phyloP scores from a whole-genome alignment of 2,329 filamentous ascomycete genomes.

The Aspergillus costaricaensis region DNA sequence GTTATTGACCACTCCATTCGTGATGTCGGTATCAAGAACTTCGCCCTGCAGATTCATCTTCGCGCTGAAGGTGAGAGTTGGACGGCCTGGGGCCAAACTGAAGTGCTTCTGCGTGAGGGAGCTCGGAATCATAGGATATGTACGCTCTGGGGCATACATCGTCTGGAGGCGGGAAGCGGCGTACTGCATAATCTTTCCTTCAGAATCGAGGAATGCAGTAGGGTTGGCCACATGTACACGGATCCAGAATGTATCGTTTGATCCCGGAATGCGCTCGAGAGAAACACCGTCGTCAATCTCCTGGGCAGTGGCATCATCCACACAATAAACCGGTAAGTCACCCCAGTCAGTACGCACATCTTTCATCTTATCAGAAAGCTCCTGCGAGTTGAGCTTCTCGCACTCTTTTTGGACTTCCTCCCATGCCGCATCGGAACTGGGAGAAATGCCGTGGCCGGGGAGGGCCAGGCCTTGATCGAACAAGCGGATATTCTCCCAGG shows the following conservation, averaged over 20 bases:
- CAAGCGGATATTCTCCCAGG: constrained; percentile 57
- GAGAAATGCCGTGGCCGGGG: constrained; percentile 45
- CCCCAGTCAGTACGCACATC: constrained; percentile 60
- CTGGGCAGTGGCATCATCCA: constrained; percentile 56
- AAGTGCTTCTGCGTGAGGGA: constrained; percentile 54
- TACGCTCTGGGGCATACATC: constrained; percentile 56
- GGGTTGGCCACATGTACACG: constrained; percentile 66
- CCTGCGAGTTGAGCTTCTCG: constrained; percentile 24
- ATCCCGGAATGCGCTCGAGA: constrained; percentile 52
- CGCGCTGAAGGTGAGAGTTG: constrained; percentile 63
- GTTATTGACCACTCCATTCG: constrained; percentile 56
- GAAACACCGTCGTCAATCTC: constrained; percentile 68
- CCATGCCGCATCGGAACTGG: constrained; percentile 32
- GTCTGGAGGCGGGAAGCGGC: constrained; percentile 57
- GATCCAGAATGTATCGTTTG: constrained; percentile 56
- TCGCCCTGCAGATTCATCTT: constrained; percentile 55
- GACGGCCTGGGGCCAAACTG: constrained; percentile 56
- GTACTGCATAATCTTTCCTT: constrained; percentile 55
- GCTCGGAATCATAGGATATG: constrained; percentile 59
- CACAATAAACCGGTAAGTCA: constrained; percentile 59
- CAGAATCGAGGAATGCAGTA: constrained; percentile 59
- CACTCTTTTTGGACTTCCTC: constrained; percentile 33
- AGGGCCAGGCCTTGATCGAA: constrained; percentile 57
- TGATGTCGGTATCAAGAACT: constrained; percentile 57
- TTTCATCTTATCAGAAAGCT: constrained; percentile 57